phyloP scores from a whole-genome alignment of 192 early-diverging fungal species.

The Gigaspora rosea region DNA sequence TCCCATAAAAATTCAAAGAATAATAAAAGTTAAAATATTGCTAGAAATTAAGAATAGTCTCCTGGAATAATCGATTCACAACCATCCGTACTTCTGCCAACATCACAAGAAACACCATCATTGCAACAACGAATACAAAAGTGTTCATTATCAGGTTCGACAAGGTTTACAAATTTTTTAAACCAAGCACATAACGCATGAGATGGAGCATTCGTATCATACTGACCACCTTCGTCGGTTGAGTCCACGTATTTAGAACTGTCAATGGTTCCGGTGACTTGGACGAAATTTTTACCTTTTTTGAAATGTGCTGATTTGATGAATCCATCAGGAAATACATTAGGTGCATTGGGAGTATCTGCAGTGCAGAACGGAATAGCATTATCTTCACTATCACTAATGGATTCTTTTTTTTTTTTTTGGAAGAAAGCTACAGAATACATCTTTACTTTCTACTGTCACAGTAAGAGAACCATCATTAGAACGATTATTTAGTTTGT shows the following conservation, averaged over 20 bases:
- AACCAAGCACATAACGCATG: slow-evolving; percentile 49
- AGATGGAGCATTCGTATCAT: slow-evolving; percentile 47
- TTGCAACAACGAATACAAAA: slow-evolving; percentile 60
- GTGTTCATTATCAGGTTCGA: slow-evolving; percentile 49
- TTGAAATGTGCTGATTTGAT: slow-evolving; percentile 47
- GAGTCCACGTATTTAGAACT: slow-evolving; percentile 39
- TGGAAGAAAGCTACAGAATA: slow-evolving; percentile 6
- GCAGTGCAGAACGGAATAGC: slow-evolving; percentile 41
- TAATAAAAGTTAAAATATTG: no score
- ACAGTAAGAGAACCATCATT: neutral
- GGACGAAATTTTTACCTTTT: slow-evolving; percentile 40
- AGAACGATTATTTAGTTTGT: no score
- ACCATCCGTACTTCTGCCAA: slow-evolving; percentile 32
- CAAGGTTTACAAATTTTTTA: slow-evolving; percentile 53
- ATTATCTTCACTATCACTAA: slow-evolving; percentile 45
- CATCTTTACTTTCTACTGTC: neutral
- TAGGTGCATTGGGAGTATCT: slow-evolving; percentile 35
- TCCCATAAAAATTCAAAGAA: no score
- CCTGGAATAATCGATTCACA: slow-evolving; percentile 28
- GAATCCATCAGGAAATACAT: slow-evolving; percentile 40
- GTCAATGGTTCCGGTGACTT: slow-evolving; percentile 56
- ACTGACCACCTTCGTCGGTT: slow-evolving; percentile 56
- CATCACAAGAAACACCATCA: slow-evolving; percentile 36
- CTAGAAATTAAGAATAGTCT: neutral
- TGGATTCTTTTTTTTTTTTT: slow-evolving; percentile 18